phyloP scores from a whole-genome alignment of 331 rosid species.

The Quercus tomentella region DNA sequence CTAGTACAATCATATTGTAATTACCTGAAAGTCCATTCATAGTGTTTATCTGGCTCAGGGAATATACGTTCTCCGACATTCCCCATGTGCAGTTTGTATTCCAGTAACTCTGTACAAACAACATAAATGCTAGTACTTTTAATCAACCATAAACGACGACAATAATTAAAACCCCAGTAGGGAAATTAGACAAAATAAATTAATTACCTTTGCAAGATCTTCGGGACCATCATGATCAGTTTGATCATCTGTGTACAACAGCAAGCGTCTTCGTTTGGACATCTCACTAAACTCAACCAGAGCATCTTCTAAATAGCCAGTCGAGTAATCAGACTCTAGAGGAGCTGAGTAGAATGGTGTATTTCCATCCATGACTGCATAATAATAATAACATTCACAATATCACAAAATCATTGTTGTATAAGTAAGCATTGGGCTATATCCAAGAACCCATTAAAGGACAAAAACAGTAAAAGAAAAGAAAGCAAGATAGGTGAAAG shows the following conservation, averaged over 20 bases:
- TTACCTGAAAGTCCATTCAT: constrained; percentile 48
- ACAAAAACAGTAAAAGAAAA: constrained; percentile 12
- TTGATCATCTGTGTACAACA: constrained; percentile 22
- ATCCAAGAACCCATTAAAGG: constrained; percentile 15
- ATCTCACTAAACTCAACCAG: constrained; percentile 56
- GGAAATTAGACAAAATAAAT: not conserved
- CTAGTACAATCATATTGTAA: not conserved
- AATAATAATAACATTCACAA: not conserved
- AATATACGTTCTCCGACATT: constrained; percentile 44
- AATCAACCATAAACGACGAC: no score
- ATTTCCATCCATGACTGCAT: constrained; percentile 50
- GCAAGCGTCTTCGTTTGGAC: constrained; percentile 73
- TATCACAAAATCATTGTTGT: constrained; percentile 22
- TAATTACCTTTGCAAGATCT: constrained; percentile 35
- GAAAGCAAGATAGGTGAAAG: not conserved
- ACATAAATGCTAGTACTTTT: not conserved
- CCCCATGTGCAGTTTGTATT: constrained; percentile 50
- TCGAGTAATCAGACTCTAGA: constrained; percentile 57
- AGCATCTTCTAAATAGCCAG: constrained; percentile 94
- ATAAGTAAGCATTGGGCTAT: not conserved
- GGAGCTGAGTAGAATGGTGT: constrained; percentile 31
- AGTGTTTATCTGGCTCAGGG: constrained; percentile 46
- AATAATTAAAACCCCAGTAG: not conserved
- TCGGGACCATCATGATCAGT: constrained; percentile 22
- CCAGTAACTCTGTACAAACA: constrained; percentile 41